Conservation (phyloP, 2,329 filamentous ascomycete genomes). For the Claviceps fusiformis region DNA sequence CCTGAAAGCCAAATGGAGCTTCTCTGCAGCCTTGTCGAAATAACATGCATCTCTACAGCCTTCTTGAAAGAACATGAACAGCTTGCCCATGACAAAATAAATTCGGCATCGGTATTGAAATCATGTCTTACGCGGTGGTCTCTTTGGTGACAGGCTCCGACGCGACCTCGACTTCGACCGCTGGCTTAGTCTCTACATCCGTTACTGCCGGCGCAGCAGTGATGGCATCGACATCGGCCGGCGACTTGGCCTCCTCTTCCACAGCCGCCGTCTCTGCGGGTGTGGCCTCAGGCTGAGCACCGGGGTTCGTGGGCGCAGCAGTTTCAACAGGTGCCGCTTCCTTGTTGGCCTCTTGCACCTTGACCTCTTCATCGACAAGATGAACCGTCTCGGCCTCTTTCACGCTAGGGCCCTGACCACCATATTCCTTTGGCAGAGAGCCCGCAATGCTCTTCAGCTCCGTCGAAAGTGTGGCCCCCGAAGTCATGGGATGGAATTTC, state of each 20-base stretch:
- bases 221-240: background rate
- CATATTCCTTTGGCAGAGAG: conserved; percentile 62
- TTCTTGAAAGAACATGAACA: background rate
- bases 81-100: background rate
- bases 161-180: conserved; percentile 2
- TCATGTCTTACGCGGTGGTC: background rate
- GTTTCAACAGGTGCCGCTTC: conserved; percentile 1
- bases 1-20: background rate
- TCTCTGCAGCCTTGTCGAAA: background rate
- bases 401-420: conserved; percentile 48
- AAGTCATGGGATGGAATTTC: conserved; percentile 68
- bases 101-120: background rate
- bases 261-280: background rate
- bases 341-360: conserved; percentile 4
- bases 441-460: conserved; percentile 46
- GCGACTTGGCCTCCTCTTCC: conserved; percentile 4
- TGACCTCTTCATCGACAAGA: conserved; percentile 11
- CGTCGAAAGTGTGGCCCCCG: conserved; percentile 54
- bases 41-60: background rate
- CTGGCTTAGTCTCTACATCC: conserved; percentile 4
- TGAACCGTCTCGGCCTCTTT: conserved; percentile 22
- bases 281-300: conserved; percentile 2
- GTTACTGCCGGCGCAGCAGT: conserved; percentile 1
- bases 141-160: conserved; percentile 4
- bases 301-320: conserved; percentile 2